Percentiles rank a stretch among this genome's conserved stretches.
phyloP scores from a whole-genome alignment of 352 stramenopile genomes.

The Pythium chondricola region DNA sequence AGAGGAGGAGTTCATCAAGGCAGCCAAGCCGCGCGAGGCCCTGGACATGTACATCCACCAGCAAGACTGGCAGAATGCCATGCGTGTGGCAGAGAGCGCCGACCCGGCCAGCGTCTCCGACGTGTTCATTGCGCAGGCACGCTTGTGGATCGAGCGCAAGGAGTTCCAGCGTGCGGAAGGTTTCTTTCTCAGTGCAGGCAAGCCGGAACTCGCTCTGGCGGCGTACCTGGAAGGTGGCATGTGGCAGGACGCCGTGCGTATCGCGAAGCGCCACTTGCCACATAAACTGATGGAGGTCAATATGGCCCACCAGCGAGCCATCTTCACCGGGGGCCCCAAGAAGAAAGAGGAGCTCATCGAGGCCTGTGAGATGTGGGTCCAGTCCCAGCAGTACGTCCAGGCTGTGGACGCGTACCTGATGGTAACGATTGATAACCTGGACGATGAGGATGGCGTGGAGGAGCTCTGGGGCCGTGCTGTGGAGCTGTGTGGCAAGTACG shows the following conservation, averaged over 20 bases:
- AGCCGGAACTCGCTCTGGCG: conserved; percentile 87
- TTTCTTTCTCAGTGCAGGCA: conserved; percentile 89
- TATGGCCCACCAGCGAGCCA: conserved; percentile 72
- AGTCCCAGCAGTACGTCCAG: conserved; percentile 84
- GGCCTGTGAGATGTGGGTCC: conserved; percentile 84
- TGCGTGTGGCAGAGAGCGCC: conserved; percentile 88
- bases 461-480: conserved; percentile 88
- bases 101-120: conserved; percentile 86
- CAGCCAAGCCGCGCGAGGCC: conserved; percentile 89
- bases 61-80: conserved; percentile 89
- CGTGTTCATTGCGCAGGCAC: conserved; percentile 89
- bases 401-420: conserved; percentile 91
- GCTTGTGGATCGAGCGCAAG: conserved; percentile 79
- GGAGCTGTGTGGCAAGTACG: conserved; percentile 83
- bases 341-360: conserved; percentile 80
- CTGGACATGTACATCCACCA: conserved; percentile 96
- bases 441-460: conserved; percentile 70
- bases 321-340: conserved; percentile 71
- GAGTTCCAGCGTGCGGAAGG: conserved; percentile 82
- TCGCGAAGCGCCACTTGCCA: conserved; percentile 88
- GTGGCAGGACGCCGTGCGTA: conserved; percentile 86
- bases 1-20: conserved; percentile 90
- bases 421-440: conserved; percentile 63
- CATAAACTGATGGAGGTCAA: conserved; percentile 91
- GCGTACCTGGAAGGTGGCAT: conserved; percentile 81